These are phyloP conservation scores for Collariella sp. DNA, from an alignment of 495 filamentous ascomycete species.

Conservation along the genomic window DNA sequence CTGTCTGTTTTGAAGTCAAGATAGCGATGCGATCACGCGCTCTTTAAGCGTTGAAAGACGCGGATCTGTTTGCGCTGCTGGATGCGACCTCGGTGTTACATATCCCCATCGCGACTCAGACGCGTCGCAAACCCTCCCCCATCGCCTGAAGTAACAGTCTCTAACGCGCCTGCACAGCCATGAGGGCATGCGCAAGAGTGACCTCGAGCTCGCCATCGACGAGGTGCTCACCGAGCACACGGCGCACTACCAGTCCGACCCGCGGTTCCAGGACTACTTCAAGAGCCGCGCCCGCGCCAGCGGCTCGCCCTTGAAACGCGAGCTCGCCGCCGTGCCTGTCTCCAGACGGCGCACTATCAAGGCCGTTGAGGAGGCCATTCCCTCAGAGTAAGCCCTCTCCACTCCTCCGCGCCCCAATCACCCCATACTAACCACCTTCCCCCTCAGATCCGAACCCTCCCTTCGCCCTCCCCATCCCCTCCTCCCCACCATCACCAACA, in stretches of 20 bases:
- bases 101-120: no score
- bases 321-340: slow-evolving; percentile 30
- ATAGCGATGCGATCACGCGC: neutral
- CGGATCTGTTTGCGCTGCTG: neutral
- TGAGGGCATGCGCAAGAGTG: slow-evolving; percentile 64
- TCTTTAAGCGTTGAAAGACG: neutral
- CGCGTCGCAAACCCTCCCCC: neutral
- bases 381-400: slow-evolving; percentile 33
- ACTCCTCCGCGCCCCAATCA: neutral
- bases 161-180: slow-evolving; percentile 40
- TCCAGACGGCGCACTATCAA: slow-evolving; percentile 40
- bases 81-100: no score
- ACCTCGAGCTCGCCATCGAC: slow-evolving; percentile 72
- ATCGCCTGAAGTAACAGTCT: neutral
- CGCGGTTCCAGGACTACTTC: slow-evolving; percentile 68
- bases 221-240: slow-evolving; percentile 62
- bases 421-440: neutral
- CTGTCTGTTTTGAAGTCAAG: neutral
- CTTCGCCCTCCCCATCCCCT: neutral
- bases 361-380: slow-evolving; percentile 37
- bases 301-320: slow-evolving; percentile 71
- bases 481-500: slow-evolving; percentile 4
- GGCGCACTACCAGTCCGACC: slow-evolving; percentile 50
- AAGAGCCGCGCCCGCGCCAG: slow-evolving; percentile 46
- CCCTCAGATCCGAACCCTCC: neutral